Evolutionary conservation across 2,329 filamentous ascomycete genomes (phyloP).

Genomic region (Pseudogymnoascus sp.): DNA sequence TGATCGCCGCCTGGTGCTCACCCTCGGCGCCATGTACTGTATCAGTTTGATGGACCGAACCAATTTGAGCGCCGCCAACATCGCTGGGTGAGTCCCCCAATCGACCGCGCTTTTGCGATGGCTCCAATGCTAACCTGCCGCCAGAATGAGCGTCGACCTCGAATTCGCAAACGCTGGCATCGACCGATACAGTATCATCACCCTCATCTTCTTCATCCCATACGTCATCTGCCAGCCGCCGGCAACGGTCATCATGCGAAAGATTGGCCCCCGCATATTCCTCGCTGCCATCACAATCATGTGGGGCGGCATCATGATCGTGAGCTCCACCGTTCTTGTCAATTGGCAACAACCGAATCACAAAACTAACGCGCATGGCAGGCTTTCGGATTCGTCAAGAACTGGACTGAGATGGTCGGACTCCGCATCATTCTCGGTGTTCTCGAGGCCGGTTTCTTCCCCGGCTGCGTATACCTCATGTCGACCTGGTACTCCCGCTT

Average conservation of each 20-base stretch:
- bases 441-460: constrained; percentile 27
- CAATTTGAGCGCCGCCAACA: constrained; percentile 61
- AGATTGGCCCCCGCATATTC: constrained; percentile 53
- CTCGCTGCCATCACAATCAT: constrained; percentile 40
- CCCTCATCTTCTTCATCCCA: constrained; percentile 65
- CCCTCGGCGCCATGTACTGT: constrained; percentile 61
- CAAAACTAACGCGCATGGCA: constrained; percentile 8
- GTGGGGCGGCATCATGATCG: constrained; percentile 38
- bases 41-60: constrained; percentile 70
- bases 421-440: constrained; percentile 24
- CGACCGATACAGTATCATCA: constrained; percentile 46
- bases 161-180: background rate
- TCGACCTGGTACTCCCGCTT: constrained; percentile 40
- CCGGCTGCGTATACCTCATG: constrained; percentile 35
- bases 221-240: constrained; percentile 67
- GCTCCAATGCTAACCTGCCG: background rate
- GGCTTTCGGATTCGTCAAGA: constrained; percentile 29
- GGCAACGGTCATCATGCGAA: constrained; percentile 59
- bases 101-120: background rate
- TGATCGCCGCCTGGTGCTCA: constrained; percentile 56
- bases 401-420: constrained; percentile 22
- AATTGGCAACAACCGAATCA: background rate
- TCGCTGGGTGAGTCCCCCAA: constrained; percentile 45
- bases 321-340: constrained; percentile 11
- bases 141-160: background rate